A percentile compares a stretch with the other conserved stretches of the same genome.
phyloP scores from a whole-genome alignment of 305 asterid genomes.

The Plantago coronopus region DNA sequence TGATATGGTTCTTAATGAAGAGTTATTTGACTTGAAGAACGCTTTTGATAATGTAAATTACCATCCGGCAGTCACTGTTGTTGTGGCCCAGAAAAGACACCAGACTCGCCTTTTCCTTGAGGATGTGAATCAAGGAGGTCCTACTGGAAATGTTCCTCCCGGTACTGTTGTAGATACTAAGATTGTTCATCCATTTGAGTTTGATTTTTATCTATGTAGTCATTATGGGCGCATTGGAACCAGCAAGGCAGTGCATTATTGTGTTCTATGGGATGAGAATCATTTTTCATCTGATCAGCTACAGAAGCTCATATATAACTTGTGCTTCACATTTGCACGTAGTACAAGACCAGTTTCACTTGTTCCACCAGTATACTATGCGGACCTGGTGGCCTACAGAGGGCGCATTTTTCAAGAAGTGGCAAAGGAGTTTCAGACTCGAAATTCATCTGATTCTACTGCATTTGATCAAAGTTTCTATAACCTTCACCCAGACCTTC shows the following conservation, averaged over 20 bases:
- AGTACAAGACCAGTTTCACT: slow-evolving; percentile 63
- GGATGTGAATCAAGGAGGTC: slow-evolving; percentile 24
- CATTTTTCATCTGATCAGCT: slow-evolving; percentile 34
- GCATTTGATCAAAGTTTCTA: slow-evolving; percentile 39
- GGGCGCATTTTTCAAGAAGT: slow-evolving; percentile 63
- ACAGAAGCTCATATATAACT: slow-evolving; percentile 47
- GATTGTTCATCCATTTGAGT: slow-evolving; percentile 53
- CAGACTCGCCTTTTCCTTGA: slow-evolving; percentile 47
- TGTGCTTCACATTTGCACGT: slow-evolving; percentile 60
- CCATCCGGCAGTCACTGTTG: slow-evolving; percentile 48
- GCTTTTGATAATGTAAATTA: slow-evolving; percentile 29
- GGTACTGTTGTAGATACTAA: slow-evolving; percentile 67
- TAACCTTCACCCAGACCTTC: slow-evolving; percentile 40
- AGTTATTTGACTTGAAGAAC: slow-evolving; percentile 36
- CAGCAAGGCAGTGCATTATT: slow-evolving; percentile 58
- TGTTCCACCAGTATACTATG: slow-evolving; percentile 65
- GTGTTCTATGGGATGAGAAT: slow-evolving; percentile 53
- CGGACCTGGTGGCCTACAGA: slow-evolving; percentile 60
- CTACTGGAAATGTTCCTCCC: slow-evolving; percentile 46
- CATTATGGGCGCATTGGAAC: slow-evolving; percentile 64
- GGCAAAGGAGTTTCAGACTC: slow-evolving; percentile 36
- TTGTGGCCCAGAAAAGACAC: slow-evolving; percentile 63
- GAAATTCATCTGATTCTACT: slow-evolving; percentile 17
- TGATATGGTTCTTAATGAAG: slow-evolving; percentile 60
- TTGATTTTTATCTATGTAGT: slow-evolving; percentile 69